Evolutionary conservation across 768 basidiomycete genomes (phyloP), one percentile per base, ranked within the genome.

Genomic region (Glaciozyma martinii): DNA sequence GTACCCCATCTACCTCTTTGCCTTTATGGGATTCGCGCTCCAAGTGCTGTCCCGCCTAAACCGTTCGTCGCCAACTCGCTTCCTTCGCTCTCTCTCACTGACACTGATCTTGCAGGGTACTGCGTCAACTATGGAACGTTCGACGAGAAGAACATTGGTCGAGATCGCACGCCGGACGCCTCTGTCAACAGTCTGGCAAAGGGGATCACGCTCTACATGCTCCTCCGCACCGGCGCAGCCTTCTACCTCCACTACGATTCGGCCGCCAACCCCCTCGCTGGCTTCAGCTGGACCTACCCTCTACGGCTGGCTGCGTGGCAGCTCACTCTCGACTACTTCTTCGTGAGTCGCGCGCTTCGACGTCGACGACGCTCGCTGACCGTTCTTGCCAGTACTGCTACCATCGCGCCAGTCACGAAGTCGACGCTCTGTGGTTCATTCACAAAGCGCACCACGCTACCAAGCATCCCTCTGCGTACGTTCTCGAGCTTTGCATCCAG

Each of bases 111-210:
- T 56, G 5, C 52, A 66, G 65, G 43, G 33, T 56, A 56, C 46
- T 66, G 66, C 40, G 66, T 66, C n/a, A 10, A 44, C n/a, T 55
- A 60, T 40, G 66, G 66, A 23, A 60, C 59, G 13, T 53, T 66
- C 5, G 66, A 66, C 53, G 66, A 66, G 61, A 60, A 60, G 61
- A 44, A 66, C 6, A 62, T 62, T n/a, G 61, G 61, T n/a, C 57
- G 66, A 13, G 66, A 66, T 32, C 57, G 66, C 5, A 66, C 66
- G 23, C 66, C 66, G 12, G 66, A 66, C 61, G 60, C 62, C 46
- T 62, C 61, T n/a, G 66, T 66, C n/a, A 55, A 59, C 33, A 40
- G 59, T 13, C 61, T 66, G 15, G 66, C 66, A 1, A 42, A 25
- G 16, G 61, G 61, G 1, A 56, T 66, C 53, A 62, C 52, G 55